These are phyloP conservation scores for Aurantiochytrium sp. DNA, from an alignment of 108 stramenopile species.

Conservation along the genomic window DNA sequence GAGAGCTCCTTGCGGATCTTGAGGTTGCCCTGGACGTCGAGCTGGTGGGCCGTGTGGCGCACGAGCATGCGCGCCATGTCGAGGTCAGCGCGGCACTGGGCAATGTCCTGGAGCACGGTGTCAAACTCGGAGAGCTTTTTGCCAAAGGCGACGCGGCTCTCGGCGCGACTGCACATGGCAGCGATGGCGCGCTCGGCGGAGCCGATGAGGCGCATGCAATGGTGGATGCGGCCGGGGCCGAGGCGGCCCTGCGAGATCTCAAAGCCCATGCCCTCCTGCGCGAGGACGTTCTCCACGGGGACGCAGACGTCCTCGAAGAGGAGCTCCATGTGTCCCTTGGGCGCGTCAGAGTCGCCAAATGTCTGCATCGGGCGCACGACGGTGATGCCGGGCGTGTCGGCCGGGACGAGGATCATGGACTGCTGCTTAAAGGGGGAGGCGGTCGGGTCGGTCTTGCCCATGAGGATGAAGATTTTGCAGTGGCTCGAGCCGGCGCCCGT, in stretches of 20 bases:
- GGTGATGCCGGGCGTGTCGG: slow-evolving; percentile 67
- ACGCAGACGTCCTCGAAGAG: slow-evolving; percentile 38
- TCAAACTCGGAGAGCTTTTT: slow-evolving; percentile 39
- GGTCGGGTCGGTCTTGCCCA: not conserved
- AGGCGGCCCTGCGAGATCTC: slow-evolving; percentile 87
- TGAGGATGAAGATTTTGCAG: slow-evolving; percentile 68
- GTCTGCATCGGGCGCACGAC: slow-evolving; percentile 76
- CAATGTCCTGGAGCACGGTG: slow-evolving; percentile 51
- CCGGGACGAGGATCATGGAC: slow-evolving; percentile 65
- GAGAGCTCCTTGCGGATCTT: slow-evolving; percentile 53
- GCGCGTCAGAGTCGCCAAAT: slow-evolving; percentile 92
- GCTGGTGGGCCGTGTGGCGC: slow-evolving; percentile 36
- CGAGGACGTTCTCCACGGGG: slow-evolving; percentile 44
- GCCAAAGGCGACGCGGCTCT: slow-evolving; percentile 49
- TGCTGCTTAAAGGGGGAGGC: slow-evolving; percentile 27
- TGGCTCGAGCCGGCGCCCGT: slow-evolving; percentile 71
- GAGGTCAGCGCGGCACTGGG: slow-evolving; percentile 69
- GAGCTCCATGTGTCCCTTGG: slow-evolving; percentile 84
- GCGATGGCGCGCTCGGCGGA: slow-evolving; percentile 49
- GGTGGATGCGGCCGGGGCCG: slow-evolving; percentile 96
- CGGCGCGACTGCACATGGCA: slow-evolving; percentile 10
- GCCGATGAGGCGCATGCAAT: slow-evolving; percentile 94
- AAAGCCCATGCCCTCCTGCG: slow-evolving; percentile 87
- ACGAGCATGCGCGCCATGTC: slow-evolving; percentile 68
- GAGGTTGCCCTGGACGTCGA: slow-evolving; percentile 44